phyloP scores from a whole-genome alignment of 306 rosid species.

The Dicorynia guianensis region DNA sequence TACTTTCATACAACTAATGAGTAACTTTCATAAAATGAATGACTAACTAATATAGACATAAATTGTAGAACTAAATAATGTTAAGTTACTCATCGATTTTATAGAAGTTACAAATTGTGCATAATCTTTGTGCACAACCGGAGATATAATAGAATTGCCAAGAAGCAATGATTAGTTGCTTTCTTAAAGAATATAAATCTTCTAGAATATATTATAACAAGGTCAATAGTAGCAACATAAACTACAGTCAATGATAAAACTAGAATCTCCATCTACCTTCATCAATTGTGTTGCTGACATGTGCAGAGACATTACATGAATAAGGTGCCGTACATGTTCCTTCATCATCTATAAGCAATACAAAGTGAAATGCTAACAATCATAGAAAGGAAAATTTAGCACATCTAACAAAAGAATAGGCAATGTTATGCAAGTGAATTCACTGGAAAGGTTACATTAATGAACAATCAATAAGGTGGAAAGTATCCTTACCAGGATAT shows the following conservation, averaged over 20 bases:
- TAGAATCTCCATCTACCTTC: constrained; percentile 69
- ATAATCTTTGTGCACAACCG: not conserved
- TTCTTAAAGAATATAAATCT: not conserved
- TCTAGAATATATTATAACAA: constrained; percentile 20
- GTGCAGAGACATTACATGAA: constrained; percentile 51
- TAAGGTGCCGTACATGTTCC: constrained; percentile 46
- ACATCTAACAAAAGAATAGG: not conserved
- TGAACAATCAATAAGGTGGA: constrained; percentile 32
- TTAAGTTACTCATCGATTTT: too few species aligned
- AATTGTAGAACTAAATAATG: too few species aligned
- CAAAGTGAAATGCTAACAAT: constrained; percentile 36
- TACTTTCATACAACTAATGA: too few species aligned
- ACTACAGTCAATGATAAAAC: not conserved
- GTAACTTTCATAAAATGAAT: too few species aligned
- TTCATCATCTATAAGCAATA: constrained; percentile 68
- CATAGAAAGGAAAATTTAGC: not conserved
- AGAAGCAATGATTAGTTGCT: not conserved
- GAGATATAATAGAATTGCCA: constrained; percentile 6
- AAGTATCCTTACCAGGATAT: constrained; percentile 80
- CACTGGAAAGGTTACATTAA: constrained; percentile 21
- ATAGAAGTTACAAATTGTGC: too few species aligned
- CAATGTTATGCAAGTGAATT: constrained; percentile 11
- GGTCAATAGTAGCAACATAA: constrained; percentile 11
- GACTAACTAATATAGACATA: too few species aligned
- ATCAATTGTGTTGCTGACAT: constrained; percentile 51